Evolutionary conservation across 305 asterid genomes (phyloP).

Genomic region (Solanum hybrid): DNA sequence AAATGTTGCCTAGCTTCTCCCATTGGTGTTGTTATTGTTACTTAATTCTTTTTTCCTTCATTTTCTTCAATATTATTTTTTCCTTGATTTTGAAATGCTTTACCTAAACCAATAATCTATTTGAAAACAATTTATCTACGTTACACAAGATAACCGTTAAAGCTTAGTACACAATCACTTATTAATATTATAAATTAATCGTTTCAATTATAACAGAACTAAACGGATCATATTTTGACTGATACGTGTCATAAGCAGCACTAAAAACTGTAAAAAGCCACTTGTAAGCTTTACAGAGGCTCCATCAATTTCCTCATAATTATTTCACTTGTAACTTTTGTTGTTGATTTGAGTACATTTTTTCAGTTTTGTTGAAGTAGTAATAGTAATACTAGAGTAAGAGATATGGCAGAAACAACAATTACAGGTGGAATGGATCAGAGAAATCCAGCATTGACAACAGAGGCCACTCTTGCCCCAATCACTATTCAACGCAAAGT

Average conservation of each 20-base stretch:
- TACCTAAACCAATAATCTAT: too few relatives aligned
- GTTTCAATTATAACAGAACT: neutral
- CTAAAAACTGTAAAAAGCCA: neutral
- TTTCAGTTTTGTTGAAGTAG: neutral
- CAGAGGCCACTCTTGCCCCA: slow-evolving; percentile 79
- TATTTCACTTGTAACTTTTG: neutral
- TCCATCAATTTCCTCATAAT: neutral
- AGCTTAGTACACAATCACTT: neutral
- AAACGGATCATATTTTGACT: neutral
- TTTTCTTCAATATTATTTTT: too few relatives aligned
- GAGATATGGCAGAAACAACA: slow-evolving; percentile 1
- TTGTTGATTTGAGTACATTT: neutral
- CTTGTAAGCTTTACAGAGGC: neutral
- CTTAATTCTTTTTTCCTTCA: too few relatives aligned
- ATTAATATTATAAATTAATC: neutral
- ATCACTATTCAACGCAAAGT: slow-evolving; percentile 53
- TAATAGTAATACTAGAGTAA: neutral
- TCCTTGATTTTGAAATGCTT: too few relatives aligned
- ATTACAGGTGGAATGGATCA: slow-evolving; percentile 13
- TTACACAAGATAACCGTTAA: neutral
- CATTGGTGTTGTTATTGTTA: neutral
- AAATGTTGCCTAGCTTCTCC: neutral
- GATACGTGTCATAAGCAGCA: neutral
- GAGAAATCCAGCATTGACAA: slow-evolving; percentile 29
- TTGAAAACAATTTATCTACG: neutral